phyloP scores from a whole-genome alignment of 2,329 filamentous ascomycete genomes.

The Ambrosiella beaveri region DNA sequence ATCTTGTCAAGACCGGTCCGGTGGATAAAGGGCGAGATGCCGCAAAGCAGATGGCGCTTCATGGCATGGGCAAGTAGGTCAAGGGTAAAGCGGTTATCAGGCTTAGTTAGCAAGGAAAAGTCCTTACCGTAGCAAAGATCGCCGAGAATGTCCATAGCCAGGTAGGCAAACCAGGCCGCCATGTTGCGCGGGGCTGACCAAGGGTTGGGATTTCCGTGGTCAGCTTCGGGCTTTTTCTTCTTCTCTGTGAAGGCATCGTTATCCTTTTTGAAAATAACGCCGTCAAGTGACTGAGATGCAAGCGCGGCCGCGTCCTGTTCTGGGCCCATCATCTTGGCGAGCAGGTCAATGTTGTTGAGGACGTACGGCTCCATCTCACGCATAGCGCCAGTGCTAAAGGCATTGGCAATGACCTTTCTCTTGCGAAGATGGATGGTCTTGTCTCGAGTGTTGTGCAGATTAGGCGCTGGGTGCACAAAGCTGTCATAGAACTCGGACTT shows the following conservation, averaged over 20 bases:
- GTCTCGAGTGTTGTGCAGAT: constrained; percentile 57
- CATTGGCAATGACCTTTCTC: constrained; percentile 52
- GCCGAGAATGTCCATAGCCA: constrained; percentile 45
- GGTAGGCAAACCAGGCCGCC: constrained; percentile 44
- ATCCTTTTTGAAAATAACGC: background rate
- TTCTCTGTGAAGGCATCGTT: constrained; percentile 23
- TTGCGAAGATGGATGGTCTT: constrained; percentile 53
- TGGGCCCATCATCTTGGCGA: constrained; percentile 40
- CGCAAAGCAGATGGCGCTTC: constrained; percentile 52
- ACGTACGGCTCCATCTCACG: constrained; percentile 53
- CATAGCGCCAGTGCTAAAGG: constrained; percentile 49
- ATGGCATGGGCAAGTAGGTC: constrained; percentile 50
- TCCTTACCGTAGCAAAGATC: constrained; percentile 45
- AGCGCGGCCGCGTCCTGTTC: constrained; percentile 18
- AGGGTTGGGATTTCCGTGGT: background rate
- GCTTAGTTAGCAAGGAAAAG: constrained; percentile 38
- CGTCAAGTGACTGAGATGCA: background rate
- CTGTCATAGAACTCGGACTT: constrained; percentile 60
- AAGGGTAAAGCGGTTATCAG: constrained; percentile 48
- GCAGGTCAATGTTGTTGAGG: constrained; percentile 46
- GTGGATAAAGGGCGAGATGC: constrained; percentile 53
- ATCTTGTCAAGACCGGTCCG: constrained; percentile 49
- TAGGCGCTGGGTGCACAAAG: constrained; percentile 52
- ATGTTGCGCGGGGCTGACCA: constrained; percentile 45
- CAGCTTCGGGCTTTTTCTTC: constrained; percentile 13